Percentiles rank a stretch among this genome's conserved stretches.
Conservation (phyloP, 768 basidiomycete genomes). For the Tulasnella sp. region DNA sequence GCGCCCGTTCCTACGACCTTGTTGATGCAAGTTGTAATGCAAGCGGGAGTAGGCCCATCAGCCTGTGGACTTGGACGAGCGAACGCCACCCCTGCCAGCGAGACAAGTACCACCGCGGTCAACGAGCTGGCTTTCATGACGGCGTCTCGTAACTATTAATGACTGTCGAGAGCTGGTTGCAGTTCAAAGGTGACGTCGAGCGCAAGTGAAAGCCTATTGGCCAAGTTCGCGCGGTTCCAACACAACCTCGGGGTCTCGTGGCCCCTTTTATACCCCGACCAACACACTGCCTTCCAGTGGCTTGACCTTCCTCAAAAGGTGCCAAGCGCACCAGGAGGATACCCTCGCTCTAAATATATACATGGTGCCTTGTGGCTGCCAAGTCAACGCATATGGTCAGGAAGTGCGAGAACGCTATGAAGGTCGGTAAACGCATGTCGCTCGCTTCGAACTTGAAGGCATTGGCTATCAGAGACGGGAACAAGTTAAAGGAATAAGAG, state of each 20-base stretch:
- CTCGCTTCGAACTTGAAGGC: not conserved
- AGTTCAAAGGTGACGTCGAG: not conserved
- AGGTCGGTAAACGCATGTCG: not conserved
- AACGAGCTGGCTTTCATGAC: not conserved
- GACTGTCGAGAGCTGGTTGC: not conserved
- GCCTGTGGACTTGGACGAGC: not conserved
- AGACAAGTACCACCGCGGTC: not conserved
- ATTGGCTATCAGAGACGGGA: not conserved
- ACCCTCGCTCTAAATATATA: not conserved
- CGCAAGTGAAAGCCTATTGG: not conserved
- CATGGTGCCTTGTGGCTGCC: not conserved
- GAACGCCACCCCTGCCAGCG: not conserved
- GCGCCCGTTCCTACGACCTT: not conserved
- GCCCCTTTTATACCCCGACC: not conserved
- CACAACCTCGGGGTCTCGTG: not conserved
- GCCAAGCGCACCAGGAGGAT: not conserved
- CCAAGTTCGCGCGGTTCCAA: not conserved
- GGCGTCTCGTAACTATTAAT: not conserved
- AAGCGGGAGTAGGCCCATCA: not conserved
- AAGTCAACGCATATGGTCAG: not conserved
- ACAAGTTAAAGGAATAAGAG: not conserved
- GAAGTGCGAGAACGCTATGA: not conserved
- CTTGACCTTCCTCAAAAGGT: not conserved
- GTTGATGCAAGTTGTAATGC: not conserved
- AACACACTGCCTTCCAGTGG: not conserved